Evolutionary conservation across 2,329 filamentous ascomycete species (phyloP), one percentile per base, ranked within the genome.

Genomic region (Fusarium ambrosium): DNA sequence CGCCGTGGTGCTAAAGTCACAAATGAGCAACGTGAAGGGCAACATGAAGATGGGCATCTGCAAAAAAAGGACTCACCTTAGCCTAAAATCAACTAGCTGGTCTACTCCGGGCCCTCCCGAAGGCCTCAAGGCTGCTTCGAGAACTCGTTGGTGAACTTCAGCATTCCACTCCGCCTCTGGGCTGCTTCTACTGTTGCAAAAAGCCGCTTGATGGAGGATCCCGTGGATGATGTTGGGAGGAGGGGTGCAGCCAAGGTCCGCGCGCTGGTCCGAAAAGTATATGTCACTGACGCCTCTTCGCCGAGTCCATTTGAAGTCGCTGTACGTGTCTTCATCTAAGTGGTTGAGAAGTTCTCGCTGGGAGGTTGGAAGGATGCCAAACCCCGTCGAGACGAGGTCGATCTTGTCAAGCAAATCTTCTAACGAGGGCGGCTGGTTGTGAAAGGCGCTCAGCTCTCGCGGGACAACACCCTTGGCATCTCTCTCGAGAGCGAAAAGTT

Each of bases 121-220:
- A 2, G 63, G 60, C n/a, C 67, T 45, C n/a, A 72, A 16, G 13
- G 70, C 63, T 11, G 70, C 67, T 64, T 32, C 29, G 4, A 72
- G 63, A 18, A 72, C 45, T 8, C 53, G 62, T 34, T 72, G 67
- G 22, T 72, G 67, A 14, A 70, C 70, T 58, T 70, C 63, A 3
- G 32, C 22, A 13, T 72, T 72, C 67, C 63, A 70, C 14, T 68
- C 63, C 2, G 48, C 24, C 9, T 72, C 60, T 11, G 70, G 62
- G 18, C 63, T 56, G 11, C 60, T 37, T 64, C 14, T 53, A 4
- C 16, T 41, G 2, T 68, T 64, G 24, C 67, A 72, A 53, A 37
- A 62, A 2, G 59, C 59, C 3, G 70, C 70, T 32, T 70, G 36
- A 18, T 59, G 61, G n/a, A 72, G 63, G 8, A 72, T 72, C 32